Evolutionary conservation across 1,139 yeast genomes (phyloP), one percentile per base, ranked within the genome.

Genomic region (Candida glucosophila): DNA sequence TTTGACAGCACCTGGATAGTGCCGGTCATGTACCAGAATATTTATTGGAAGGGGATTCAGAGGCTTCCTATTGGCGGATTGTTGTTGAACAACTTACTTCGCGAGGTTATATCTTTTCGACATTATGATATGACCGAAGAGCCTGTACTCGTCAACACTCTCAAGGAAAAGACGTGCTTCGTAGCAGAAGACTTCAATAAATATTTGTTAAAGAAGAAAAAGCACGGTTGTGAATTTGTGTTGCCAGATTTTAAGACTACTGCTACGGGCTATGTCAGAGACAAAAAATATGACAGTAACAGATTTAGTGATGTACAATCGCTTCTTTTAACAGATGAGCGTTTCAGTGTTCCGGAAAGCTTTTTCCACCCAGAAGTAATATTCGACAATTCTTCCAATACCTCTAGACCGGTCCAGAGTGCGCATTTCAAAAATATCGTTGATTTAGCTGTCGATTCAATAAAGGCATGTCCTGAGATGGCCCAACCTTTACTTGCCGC

Each of bases 81-180:
- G 30, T 59, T 83, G 28, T 55, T 92, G 31, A 83, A 85, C 29
- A 95, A 95, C 6, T 71, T 80, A 28, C 53, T 92, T 26, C 65
- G 86, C 34, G 98, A 90, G 43, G 64, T 83, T 22, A 72, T 90
- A 10, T 85, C 96, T 3, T 90, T 82, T 47, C 67, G 97, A 31
- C 93, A 92, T 55, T 90, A 88, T 52, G 92, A 92, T 45, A 88
- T 92, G 43, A 77, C 83, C 47, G 96, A 88, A 34, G 98, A 92
- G 49, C 81, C 95, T 0, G 65, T 81, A 5, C 57, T 92, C 26
- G 77, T 90, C 27, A 83, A 88, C 44, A 77, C 81, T 20, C 81
- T 92, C 38, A 90, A 92, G 44, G 95, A 90, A 43, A 61, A 71
- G 18, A 68, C 92, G 5, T 73, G 90, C 41, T 86, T 73, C 47